Evolutionary conservation across 2,329 filamentous ascomycete genomes (phyloP).

Genomic region (Beauveria medogensis): DNA sequence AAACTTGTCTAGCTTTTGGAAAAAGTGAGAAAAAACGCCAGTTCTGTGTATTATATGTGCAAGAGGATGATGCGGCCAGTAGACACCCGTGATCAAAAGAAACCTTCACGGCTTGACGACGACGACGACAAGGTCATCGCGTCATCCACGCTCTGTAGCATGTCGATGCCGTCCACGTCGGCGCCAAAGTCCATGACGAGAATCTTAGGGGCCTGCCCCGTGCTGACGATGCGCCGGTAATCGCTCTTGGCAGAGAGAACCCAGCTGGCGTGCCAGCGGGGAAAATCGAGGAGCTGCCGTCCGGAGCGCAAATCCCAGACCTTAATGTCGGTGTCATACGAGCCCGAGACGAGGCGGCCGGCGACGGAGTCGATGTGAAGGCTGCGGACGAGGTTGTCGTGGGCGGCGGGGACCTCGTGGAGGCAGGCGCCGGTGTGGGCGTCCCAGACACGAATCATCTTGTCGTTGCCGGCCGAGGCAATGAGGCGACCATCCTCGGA

Average conservation of each 20-base stretch:
- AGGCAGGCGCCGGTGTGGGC: constrained; percentile 81
- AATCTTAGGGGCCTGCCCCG: constrained; percentile 87
- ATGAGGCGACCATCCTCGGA: constrained; percentile 91
- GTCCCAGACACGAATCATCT: constrained; percentile 93
- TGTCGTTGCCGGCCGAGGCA: constrained; percentile 89
- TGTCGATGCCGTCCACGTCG: constrained; percentile 48
- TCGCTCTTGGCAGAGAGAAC: constrained; percentile 94
- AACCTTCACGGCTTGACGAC: background rate
- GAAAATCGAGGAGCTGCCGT: constrained; percentile 70
- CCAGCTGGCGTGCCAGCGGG: constrained; percentile 96
- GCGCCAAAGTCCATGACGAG: constrained; percentile 87
- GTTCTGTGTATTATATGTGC: background rate
- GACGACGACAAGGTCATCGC: no score
- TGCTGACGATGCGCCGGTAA: constrained; percentile 88
- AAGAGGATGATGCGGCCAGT: background rate
- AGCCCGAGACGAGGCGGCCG: constrained; percentile 79
- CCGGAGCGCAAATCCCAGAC: constrained; percentile 85
- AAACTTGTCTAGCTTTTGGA: background rate
- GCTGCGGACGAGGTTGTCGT: constrained; percentile 78
- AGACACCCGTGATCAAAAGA: background rate
- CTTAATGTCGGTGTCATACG: constrained; percentile 92
- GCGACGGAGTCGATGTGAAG: constrained; percentile 85
- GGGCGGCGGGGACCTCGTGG: constrained; percentile 71
- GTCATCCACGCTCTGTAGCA: constrained; percentile 39
- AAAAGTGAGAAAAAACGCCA: background rate